These are phyloP conservation scores for Pugionium dolabratum DNA, from an alignment of 345 rosid genomes.

Conservation along the genomic window DNA sequence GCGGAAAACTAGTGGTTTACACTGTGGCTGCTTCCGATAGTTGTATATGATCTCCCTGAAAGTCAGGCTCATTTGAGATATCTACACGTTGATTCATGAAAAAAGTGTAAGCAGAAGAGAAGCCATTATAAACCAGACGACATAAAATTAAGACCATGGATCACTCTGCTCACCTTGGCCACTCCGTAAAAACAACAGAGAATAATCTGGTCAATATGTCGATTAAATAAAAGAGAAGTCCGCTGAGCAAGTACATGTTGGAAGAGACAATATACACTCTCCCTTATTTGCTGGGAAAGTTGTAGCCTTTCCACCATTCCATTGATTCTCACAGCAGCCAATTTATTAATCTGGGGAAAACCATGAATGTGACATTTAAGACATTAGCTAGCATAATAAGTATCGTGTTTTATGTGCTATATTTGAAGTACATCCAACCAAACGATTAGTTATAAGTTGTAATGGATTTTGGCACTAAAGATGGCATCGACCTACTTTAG, in stretches of 20 bases:
- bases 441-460: slow-evolving; percentile 7
- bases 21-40: slow-evolving; percentile 95
- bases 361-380: not conserved
- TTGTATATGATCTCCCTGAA: slow-evolving; percentile 80
- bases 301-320: slow-evolving; percentile 87
- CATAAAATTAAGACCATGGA: slow-evolving; percentile 19
- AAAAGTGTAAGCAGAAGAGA: slow-evolving; percentile 31
- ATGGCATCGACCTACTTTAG: slow-evolving; percentile 57
- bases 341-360: slow-evolving; percentile 62
- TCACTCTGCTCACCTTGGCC: slow-evolving; percentile 61
- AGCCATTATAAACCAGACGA: slow-evolving; percentile 16
- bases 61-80: slow-evolving; percentile 76
- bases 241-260: slow-evolving; percentile 65
- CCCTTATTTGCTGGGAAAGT: slow-evolving; percentile 69
- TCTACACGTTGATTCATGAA: slow-evolving; percentile 53
- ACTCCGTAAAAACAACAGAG: slow-evolving; percentile 85
- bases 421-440: slow-evolving; percentile 5
- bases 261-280: slow-evolving; percentile 70
- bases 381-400: slow-evolving; percentile 11
- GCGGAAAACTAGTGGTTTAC: slow-evolving; percentile 87
- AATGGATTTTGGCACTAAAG: slow-evolving; percentile 3
- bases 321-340: slow-evolving; percentile 84
- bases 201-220: slow-evolving; percentile 84
- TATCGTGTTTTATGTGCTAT: slow-evolving; percentile 14
- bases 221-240: slow-evolving; percentile 69